phyloP scores from a whole-genome alignment of 1,284 basidiomycete species.

The Austropuccinia psidii region DNA sequence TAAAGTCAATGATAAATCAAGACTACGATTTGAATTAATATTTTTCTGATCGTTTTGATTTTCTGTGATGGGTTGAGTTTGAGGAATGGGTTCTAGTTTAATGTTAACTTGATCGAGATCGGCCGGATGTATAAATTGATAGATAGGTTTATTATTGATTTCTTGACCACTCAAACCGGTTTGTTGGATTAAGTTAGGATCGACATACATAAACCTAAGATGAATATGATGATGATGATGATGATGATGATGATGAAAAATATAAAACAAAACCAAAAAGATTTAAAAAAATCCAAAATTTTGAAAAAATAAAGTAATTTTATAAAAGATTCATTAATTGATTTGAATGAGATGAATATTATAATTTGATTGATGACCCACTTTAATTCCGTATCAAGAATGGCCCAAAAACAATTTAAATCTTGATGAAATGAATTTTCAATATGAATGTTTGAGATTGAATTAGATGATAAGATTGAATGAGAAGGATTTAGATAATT shows the following conservation, averaged over 20 bases:
- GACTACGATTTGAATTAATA: too few species aligned
- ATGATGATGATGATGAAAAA: background rate
- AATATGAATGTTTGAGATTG: background rate
- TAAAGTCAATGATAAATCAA: too few species aligned
- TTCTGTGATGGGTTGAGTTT: too few species aligned
- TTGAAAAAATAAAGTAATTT: background rate
- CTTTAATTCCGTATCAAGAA: slow-evolving; percentile 10
- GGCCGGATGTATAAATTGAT: slow-evolving; percentile 13
- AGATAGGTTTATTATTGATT: background rate
- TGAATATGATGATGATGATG: background rate
- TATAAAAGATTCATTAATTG: background rate
- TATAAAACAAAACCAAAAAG: background rate
- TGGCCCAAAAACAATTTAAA: slow-evolving; percentile 23
- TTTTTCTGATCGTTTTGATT: too few species aligned
- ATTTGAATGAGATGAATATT: background rate
- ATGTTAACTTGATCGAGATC: slow-evolving; percentile 2
- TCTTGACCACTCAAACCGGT: background rate
- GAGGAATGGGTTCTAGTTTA: background rate
- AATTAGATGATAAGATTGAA: background rate
- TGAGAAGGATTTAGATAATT: background rate
- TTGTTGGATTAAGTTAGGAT: background rate
- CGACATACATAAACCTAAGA: slow-evolving; percentile 6
- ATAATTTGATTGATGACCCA: background rate
- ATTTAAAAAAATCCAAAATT: background rate
- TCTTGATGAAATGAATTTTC: background rate